Evolutionary conservation across 2,329 filamentous ascomycete genomes (phyloP), one percentile per base, ranked within the genome.

Genomic region (Verticillium klebahnii): DNA sequence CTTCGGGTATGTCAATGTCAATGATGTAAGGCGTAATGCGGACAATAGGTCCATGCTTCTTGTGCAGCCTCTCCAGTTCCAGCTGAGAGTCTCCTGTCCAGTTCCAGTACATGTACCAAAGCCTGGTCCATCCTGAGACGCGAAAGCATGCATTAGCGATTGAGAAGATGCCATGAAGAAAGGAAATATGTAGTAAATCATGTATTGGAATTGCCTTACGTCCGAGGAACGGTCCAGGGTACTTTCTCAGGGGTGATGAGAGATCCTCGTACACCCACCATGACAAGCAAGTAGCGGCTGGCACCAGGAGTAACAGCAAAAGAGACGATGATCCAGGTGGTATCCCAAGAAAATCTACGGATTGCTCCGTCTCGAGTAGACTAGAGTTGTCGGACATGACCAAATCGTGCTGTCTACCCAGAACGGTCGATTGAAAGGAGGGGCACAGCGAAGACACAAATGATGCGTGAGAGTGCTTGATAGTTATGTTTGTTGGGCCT

Each of bases 11-110:
- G 59, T 77, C 73, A 5, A 79, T 64, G 45, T 74, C 73, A 2
- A 79, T 63, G 2, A 74, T 63, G 45, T 75, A 76, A 4, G 78
- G 78, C 0, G 71, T 75, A n/a, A 78, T 72, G 8, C 75, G 75
- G 3, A 80, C 75, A 11, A 77, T 71, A 0, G 76, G 75, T 0
- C 77, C 77, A 62, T 78, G 73, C 62, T 72, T 70, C 7, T 70
- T 65, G 60, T 78, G 77, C 0, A 79, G 66, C 17, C 70, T 67
- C 11, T 74, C 67, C 17, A 73, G 68, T 1, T 68, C 64, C 6
- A 70, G 58, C 14, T 74, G 70, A 19, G 68, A 74, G 5, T 70
- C 66, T 15, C 72, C 72, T 1, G 65, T 68, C 9, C 61, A 65
- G 5, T 69, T 71, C 34, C 72, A 70, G 56, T 67, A 70, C 23